These are phyloP conservation scores for Pythium brachiatum DNA, from an alignment of 352 stramenopile genomes.

Conservation along the genomic window DNA sequence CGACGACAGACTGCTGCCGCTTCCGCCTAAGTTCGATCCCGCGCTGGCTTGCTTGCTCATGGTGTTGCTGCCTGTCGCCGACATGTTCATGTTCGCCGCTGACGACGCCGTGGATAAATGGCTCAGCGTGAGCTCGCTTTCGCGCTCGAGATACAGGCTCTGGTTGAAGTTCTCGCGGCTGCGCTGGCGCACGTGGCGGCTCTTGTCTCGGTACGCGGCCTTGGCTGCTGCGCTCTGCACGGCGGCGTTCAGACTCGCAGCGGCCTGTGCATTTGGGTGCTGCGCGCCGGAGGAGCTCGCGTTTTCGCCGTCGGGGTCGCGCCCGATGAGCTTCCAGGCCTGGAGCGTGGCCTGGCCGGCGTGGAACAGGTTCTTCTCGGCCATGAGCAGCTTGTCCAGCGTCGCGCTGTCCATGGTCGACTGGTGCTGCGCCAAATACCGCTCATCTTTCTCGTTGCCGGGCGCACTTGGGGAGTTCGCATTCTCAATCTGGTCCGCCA, in stretches of 20 bases:
- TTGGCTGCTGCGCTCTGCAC: constrained; percentile 21
- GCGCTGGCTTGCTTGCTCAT: background rate
- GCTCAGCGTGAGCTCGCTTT: constrained; percentile 24
- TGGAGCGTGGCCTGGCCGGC: constrained; percentile 77
- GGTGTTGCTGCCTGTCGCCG: background rate
- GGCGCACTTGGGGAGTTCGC: background rate
- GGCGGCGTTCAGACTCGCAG: constrained; percentile 22
- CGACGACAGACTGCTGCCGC: constrained; percentile 19
- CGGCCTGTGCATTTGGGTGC: constrained; percentile 19
- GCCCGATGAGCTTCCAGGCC: constrained; percentile 79
- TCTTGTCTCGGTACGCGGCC: background rate
- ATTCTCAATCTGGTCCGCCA: background rate
- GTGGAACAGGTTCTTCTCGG: constrained; percentile 79
- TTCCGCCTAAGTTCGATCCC: constrained; percentile 9
- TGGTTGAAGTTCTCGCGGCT: background rate
- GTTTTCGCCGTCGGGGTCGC: constrained; percentile 18
- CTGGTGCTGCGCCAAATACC: constrained; percentile 61
- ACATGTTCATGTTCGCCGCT: background rate
- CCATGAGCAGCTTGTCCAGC: constrained; percentile 76
- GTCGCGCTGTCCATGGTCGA: constrained; percentile 81
- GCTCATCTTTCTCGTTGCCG: constrained; percentile 32
- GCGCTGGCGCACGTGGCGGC: background rate
- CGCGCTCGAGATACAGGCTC: constrained; percentile 16
- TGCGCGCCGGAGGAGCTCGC: background rate
- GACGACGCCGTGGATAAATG: constrained; percentile 13